Conservation (phyloP, 2,329 filamentous ascomycete genomes). For the Monosporascus sp. region DNA sequence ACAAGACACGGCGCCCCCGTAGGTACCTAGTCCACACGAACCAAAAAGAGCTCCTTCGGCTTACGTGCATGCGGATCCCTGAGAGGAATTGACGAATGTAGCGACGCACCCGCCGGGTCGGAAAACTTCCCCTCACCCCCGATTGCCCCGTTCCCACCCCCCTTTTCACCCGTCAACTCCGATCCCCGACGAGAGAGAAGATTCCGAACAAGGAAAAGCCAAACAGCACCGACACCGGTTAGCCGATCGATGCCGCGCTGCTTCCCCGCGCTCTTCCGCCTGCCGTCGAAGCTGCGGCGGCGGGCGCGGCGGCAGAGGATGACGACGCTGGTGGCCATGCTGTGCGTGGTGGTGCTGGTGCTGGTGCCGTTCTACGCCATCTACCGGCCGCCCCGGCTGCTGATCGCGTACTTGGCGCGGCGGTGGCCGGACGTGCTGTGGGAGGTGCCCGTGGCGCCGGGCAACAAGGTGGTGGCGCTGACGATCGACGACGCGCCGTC, state of each 20-base stretch:
- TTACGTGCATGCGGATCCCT: neutral
- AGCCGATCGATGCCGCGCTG: conserved; percentile 22
- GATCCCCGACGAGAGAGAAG: conserved; percentile 11
- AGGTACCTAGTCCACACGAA: too few species aligned
- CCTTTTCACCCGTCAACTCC: neutral
- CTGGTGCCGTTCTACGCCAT: conserved; percentile 56
- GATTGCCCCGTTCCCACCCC: neutral
- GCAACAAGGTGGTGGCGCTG: conserved; percentile 66
- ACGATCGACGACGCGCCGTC: conserved; percentile 87
- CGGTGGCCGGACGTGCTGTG: conserved; percentile 78
- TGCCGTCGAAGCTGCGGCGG: conserved; percentile 52
- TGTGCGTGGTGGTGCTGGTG: conserved; percentile 29
- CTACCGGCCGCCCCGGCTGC: conserved; percentile 71
- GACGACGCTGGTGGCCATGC: conserved; percentile 44
- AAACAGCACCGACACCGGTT: neutral
- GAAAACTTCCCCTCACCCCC: neutral
- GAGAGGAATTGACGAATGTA: neutral
- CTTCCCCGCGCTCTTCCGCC: conserved; percentile 42
- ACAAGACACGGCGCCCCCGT: too few species aligned
- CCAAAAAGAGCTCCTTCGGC: too few species aligned
- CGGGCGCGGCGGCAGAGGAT: conserved; percentile 54
- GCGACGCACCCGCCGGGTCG: neutral
- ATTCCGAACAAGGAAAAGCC: neutral
- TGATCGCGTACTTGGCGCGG: conserved; percentile 66
- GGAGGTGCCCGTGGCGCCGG: conserved; percentile 46